These are phyloP conservation scores for Albophoma yamanashiensis DNA, from an alignment of 2,329 filamentous ascomycete genomes.

Conservation along the genomic window DNA sequence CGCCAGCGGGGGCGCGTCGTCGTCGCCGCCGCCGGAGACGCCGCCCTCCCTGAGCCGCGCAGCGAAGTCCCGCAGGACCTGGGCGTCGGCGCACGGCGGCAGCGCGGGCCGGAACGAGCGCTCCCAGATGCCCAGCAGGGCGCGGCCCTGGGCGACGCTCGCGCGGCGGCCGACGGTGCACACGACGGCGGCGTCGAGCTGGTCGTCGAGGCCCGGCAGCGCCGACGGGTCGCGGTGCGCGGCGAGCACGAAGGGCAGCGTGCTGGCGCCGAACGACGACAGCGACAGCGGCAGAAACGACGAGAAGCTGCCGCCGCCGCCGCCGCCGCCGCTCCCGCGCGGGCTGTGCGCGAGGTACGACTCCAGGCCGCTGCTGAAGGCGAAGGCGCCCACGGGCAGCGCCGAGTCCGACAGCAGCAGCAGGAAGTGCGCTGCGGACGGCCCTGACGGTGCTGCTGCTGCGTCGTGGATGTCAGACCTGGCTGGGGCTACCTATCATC, in stretches of 20 bases:
- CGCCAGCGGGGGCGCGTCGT: slow-evolving; percentile 30
- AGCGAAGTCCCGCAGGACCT: slow-evolving; percentile 24
- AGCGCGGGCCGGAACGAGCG: slow-evolving; percentile 45
- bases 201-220: slow-evolving; percentile 57
- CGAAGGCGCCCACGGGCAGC: slow-evolving; percentile 75
- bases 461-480: background rate
- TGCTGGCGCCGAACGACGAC: slow-evolving; percentile 58
- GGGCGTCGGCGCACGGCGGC: slow-evolving; percentile 6
- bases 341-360: slow-evolving; percentile 62
- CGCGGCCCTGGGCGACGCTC: slow-evolving; percentile 64
- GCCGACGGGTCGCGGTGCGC: slow-evolving; percentile 44
- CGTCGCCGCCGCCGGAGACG: slow-evolving; percentile 14
- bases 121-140: slow-evolving; percentile 67
- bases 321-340: slow-evolving; percentile 16
- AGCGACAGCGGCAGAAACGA: slow-evolving; percentile 62
- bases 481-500: background rate
- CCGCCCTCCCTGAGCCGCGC: slow-evolving; percentile 19
- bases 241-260: slow-evolving; percentile 64
- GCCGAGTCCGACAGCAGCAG: slow-evolving; percentile 73
- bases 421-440: slow-evolving; percentile 47
- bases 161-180: slow-evolving; percentile 73
- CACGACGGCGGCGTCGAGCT: slow-evolving; percentile 63
- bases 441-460: slow-evolving; percentile 1
- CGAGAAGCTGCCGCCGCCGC: slow-evolving; percentile 33
- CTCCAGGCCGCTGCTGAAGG: slow-evolving; percentile 74